Base-by-base conservation (phyloP, 495 filamentous ascomycete species). In the Bryoglossum gracile region DNA sequence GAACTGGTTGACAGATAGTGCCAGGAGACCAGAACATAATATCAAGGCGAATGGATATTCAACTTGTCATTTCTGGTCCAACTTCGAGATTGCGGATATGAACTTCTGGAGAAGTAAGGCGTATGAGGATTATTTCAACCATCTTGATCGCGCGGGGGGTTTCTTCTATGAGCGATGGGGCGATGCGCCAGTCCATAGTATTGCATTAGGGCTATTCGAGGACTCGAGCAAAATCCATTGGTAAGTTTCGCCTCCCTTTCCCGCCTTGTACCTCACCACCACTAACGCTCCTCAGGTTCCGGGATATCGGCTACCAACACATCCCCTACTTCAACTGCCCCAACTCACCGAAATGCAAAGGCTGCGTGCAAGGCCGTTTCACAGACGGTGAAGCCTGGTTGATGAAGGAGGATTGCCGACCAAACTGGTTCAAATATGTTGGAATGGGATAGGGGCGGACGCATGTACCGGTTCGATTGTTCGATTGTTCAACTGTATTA, bases 121-220 rank as follows among this genome's bases (percentile, higher is more conserved):
- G 42, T 99, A 99, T 64, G 84, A 91, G 63, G 87, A 89, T 43
- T 99, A 96, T 64, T 99, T 99, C 68, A 82, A 95, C 63, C 87
- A 96, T 62, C 71, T 99, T 25, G 94, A 99, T 68, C 80, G 86
- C 17, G 84, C 89, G 0, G 94, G 94, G 25, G 92, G 92, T 28
- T 99, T 99, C 78, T 99, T 94, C 65, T 99, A 99, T 59, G 94
- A 99, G 71, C 72, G 94, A 46, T 99, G 94, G 94, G 94, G 94
- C 14, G 94, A 99, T 72, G 94, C 94, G 11, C 94, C 94, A 0
- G 94, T 99, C 40, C 94, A 99, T 68, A 91, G 85, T 34, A 88
- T 98, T 57, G 92, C 86, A n/a, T 59, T 99, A 46, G 94, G 88
- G 18, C 63, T 99, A 36, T 95, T 99, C 65, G 94, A 90, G 54